Conservation (phyloP, 805 yeast genomes). For the Lipomyces orientalis region DNA sequence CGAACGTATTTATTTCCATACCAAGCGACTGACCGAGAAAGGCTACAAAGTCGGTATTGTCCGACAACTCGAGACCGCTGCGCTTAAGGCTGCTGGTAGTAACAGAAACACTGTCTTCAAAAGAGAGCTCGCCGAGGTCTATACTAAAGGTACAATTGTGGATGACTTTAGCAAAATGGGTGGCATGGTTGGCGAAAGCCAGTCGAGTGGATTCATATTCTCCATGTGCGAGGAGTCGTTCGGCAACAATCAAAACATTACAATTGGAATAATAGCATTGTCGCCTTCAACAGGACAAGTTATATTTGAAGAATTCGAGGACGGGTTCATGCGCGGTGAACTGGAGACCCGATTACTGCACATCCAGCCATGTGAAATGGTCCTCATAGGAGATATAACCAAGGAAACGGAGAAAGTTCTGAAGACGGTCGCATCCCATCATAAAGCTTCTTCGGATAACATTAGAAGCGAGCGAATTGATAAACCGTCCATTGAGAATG, state of each 20-base stretch:
- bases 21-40: constrained; percentile 65
- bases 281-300: constrained; percentile 79
- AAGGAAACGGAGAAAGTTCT: constrained; percentile 44
- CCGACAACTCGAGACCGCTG: constrained; percentile 81
- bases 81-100: constrained; percentile 61
- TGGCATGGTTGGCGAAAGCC: constrained; percentile 25
- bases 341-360: constrained; percentile 77
- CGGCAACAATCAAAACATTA: constrained; percentile 25
- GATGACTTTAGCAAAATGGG: constrained; percentile 55
- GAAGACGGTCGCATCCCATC: constrained; percentile 10
- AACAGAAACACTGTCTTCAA: constrained; percentile 66
- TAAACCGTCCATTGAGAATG: constrained; percentile 23
- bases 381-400: constrained; percentile 54
- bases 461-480: constrained; percentile 33
- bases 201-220: constrained; percentile 30
- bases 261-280: constrained; percentile 61
- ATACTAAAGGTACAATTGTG: constrained; percentile 83
- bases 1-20: constrained; percentile 71
- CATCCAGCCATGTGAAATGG: constrained; percentile 76
- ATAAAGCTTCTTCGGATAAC: constrained; percentile 10
- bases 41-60: constrained; percentile 89
- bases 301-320: constrained; percentile 71
- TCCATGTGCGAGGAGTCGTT: constrained; percentile 26
- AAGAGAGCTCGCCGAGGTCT: constrained; percentile 70
- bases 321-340: constrained; percentile 60